Evolutionary conservation across 176 grass and related monocot species (phyloP).

Genomic region (Phyllostachys edulis): DNA sequence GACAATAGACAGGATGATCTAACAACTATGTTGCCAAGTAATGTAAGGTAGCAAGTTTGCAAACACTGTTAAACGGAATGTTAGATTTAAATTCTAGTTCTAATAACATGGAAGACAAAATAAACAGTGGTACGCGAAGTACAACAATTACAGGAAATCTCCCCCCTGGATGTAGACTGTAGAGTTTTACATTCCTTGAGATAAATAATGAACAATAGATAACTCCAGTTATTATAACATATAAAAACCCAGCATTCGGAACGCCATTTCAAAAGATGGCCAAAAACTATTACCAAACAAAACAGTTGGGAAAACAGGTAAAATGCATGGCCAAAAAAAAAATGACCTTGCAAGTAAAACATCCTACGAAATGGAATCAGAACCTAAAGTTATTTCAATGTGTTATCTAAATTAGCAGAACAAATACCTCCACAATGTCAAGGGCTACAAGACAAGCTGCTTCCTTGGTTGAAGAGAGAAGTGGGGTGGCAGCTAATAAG

Average conservation of each 20-base stretch:
- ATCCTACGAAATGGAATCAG: conserved; percentile 6
- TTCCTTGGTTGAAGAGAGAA: conserved; percentile 82
- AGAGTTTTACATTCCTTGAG: background rate
- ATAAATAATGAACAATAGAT: conserved; percentile 7
- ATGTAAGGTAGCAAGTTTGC: conserved; percentile 22
- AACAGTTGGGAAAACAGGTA: conserved; percentile 1
- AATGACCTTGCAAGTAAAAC: background rate
- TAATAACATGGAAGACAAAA: background rate
- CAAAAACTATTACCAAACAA: conserved; percentile 33
- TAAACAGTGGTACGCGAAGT: background rate
- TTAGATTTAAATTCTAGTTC: background rate
- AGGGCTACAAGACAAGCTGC: conserved; percentile 74
- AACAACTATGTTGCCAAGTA: conserved; percentile 19
- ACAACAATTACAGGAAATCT: conserved; percentile 12
- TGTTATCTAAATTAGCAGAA: conserved; percentile 6
- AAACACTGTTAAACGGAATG: background rate
- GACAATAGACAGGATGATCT: conserved; percentile 23
- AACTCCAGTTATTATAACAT: conserved; percentile 23
- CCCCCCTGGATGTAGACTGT: background rate
- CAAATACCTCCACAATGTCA: conserved; percentile 76
- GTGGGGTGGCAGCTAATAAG: conserved; percentile 61
- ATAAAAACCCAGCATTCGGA: background rate
- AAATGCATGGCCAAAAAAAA: background rate
- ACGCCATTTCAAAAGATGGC: conserved; percentile 15
- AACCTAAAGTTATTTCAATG: background rate